A percentile compares a stretch with the other conserved stretches of the same genome.
These are phyloP conservation scores for Scheffersomyces stambukii DNA, from an alignment of 1,139 yeast genomes.

Conservation along the genomic window DNA sequence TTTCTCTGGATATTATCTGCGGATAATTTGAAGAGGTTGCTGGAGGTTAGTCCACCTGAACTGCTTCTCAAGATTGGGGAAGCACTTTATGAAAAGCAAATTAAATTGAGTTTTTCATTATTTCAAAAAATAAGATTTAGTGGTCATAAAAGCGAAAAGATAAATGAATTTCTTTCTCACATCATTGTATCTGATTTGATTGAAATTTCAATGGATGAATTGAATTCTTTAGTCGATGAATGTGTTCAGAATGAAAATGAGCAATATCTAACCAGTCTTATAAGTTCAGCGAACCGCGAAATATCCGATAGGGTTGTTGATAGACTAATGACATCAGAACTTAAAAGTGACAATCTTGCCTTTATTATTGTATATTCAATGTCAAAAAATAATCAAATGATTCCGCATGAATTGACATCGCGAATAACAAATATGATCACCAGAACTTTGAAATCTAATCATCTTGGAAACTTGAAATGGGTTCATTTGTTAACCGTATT, in stretches of 20 bases:
- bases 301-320: slow-evolving; percentile 10
- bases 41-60: neutral
- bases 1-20: slow-evolving; percentile 15
- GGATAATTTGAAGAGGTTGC: slow-evolving; percentile 10
- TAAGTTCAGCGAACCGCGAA: too few relatives aligned
- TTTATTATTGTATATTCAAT: slow-evolving; percentile 21
- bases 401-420: slow-evolving; percentile 6
- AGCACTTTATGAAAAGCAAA: slow-evolving; percentile 2
- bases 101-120: slow-evolving; percentile 4
- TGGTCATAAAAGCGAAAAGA: slow-evolving; percentile 1
- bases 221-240: slow-evolving; percentile 12
- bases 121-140: slow-evolving; percentile 6
- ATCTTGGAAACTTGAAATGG: slow-evolving; percentile 11
- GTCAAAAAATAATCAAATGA: slow-evolving; percentile 4
- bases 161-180: slow-evolving; percentile 4
- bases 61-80: slow-evolving; percentile 3
- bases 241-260: slow-evolving; percentile 13
- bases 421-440: slow-evolving; percentile 6
- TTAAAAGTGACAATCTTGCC: slow-evolving; percentile 17
- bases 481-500: slow-evolving; percentile 10
- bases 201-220: slow-evolving; percentile 16
- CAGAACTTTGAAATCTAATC: slow-evolving; percentile 8
- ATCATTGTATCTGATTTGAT: slow-evolving; percentile 19
- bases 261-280: slow-evolving; percentile 19
- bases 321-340: slow-evolving; percentile 13